These are phyloP conservation scores for Aspergillus bombycis DNA, from an alignment of 2,329 filamentous ascomycete species.

Conservation along the genomic window DNA sequence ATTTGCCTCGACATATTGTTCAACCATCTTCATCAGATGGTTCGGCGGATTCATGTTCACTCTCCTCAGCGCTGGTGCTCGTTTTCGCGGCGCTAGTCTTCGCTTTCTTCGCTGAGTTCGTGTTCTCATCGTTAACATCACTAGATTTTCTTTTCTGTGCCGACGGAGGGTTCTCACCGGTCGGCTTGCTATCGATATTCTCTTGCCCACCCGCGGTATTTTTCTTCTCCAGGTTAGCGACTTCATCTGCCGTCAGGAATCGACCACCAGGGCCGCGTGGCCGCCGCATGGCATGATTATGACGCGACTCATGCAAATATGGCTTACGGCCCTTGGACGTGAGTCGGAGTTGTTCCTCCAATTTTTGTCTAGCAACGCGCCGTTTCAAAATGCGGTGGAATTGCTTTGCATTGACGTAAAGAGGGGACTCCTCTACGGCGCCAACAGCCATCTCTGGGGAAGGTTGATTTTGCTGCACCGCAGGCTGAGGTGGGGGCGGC, in stretches of 20 bases:
- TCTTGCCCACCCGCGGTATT: constrained; percentile 47
- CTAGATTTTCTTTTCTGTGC: constrained; percentile 57
- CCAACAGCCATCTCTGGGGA: constrained; percentile 78
- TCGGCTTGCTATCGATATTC: constrained; percentile 35
- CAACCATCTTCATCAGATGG: constrained; percentile 55
- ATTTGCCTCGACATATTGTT: constrained; percentile 14
- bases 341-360: constrained; percentile 88
- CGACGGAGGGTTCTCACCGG: constrained; percentile 38
- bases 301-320: constrained; percentile 94
- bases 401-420: constrained; percentile 98
- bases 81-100: constrained; percentile 47
- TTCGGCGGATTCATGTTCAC: constrained; percentile 53
- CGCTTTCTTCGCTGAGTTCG: constrained; percentile 52
- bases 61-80: constrained; percentile 55
- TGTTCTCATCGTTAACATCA: constrained; percentile 48
- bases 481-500: constrained; percentile 57
- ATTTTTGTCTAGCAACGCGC: constrained; percentile 85
- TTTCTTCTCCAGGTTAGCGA: constrained; percentile 80
- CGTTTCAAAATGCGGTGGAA: constrained; percentile 97
- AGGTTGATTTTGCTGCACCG: constrained; percentile 68
- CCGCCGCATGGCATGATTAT: constrained; percentile 97
- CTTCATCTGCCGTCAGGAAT: constrained; percentile 95
- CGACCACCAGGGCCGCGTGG: constrained; percentile 91
- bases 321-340: constrained; percentile 96
- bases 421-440: constrained; percentile 82